Base-by-base conservation (phyloP, 129 eudicot species). In the Flaveria brownii region DNA sequence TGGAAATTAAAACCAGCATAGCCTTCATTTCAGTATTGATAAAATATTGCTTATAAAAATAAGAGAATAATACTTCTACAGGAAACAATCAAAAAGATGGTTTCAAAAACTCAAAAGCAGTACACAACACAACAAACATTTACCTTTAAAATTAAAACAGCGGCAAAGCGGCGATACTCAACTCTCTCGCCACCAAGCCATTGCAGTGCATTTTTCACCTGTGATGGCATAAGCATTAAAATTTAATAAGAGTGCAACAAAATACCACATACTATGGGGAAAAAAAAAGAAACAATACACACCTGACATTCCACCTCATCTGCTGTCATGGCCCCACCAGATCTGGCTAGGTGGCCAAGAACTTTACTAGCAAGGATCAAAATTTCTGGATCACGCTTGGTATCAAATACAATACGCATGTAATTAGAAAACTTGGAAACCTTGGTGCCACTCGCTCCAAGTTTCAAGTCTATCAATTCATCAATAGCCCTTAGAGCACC, bases 251-350 rank as follows among this genome's bases (percentile, higher is more conserved):
- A 25, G 60, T 4, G 61, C 12, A 64, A 1, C 3, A 6, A 66
- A 66, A 67, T 36, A 56, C 13, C 45, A 59, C 22, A 25, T 46
- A 74, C 36, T 26, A 12, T 28, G 4, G 4, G 5, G 5, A 33
- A 11, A 9, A 64, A 23, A 23, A 26, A 64, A 16, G 33, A 59
- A 16, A 2, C 23, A 62, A 11, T 28, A 62, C 83, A 51, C 68
- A 94, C 99, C 90, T 89, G 97, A 63, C 88, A 84, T 81, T 91
- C 99, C 87, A 91, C 97, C 84, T 94, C 99, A 88, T 91, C 97
- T 11, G 99, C 96, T 6, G 99, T 86, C 97, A 87, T 91, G 73
- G 97, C 99, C 70, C 99, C 96, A 55, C 99, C 99, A 73, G 93
- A 86, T 82, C 99, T 82, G 65, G 99, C 99, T 66, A 94, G 76